Percentiles rank a stretch among this genome's conserved stretches.
phyloP scores from a whole-genome alignment of 1,139 yeast species.

The Lodderomyces theae region DNA sequence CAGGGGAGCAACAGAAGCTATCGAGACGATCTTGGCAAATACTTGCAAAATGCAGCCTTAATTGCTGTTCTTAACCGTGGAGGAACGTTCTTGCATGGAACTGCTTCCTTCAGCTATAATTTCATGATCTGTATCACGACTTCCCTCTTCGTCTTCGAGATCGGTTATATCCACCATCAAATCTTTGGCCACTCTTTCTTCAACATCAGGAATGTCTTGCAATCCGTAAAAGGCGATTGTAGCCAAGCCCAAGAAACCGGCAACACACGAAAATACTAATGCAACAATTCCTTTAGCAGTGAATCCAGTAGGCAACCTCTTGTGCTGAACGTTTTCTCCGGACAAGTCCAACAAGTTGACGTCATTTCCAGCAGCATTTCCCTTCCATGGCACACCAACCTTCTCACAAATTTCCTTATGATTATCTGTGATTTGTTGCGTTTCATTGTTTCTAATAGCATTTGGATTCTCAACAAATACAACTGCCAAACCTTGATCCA shows the following conservation, averaged over 20 bases:
- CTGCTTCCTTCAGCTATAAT: constrained; percentile 9
- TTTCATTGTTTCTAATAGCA: constrained; percentile 37
- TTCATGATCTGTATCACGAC: constrained; percentile 8
- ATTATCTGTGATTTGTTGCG: constrained; percentile 40
- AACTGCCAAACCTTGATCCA: constrained; percentile 80
- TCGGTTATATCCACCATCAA: constrained; percentile 53
- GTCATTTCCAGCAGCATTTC: constrained; percentile 68
- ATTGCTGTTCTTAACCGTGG: background rate
- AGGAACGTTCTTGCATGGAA: constrained; percentile 4
- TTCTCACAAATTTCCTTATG: constrained; percentile 47
- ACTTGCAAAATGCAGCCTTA: background rate
- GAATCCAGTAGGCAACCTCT: constrained; percentile 66
- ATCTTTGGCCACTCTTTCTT: constrained; percentile 55
- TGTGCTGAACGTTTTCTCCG: constrained; percentile 57
- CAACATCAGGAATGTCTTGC: constrained; percentile 62
- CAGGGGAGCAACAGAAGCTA: background rate
- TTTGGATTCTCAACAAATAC: constrained; percentile 73
- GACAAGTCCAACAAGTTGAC: constrained; percentile 51
- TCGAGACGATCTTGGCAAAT: background rate
- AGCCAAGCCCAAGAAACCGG: constrained; percentile 56
- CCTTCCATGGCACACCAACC: constrained; percentile 43
- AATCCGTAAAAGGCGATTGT: constrained; percentile 61
- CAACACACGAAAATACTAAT: constrained; percentile 49
- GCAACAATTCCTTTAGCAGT: constrained; percentile 68
- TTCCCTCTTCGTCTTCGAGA: constrained; percentile 25